phyloP scores from a whole-genome alignment of 2,329 filamentous ascomycete species.

The Clonostachys rhizophaga region DNA sequence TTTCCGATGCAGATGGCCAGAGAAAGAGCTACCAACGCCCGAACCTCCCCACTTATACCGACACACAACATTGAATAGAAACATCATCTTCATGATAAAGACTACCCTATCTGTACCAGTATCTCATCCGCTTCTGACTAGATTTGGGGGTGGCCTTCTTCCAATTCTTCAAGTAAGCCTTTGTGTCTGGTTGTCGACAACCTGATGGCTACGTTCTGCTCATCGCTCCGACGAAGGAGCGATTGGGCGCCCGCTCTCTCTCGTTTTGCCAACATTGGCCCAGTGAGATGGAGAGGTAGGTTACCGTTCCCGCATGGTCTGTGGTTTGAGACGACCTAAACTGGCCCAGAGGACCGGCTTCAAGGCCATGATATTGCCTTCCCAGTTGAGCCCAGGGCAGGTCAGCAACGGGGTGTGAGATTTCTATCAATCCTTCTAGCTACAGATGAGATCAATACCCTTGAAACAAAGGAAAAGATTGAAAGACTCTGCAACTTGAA shows the following conservation, averaged over 20 bases:
- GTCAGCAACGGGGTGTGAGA: background rate
- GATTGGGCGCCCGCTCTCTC: constrained; percentile 25
- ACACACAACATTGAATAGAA: too few species aligned
- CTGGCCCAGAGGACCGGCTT: constrained; percentile 31
- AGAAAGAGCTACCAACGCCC: too few species aligned
- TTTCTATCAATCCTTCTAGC: constrained; percentile 36
- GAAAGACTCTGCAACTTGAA: constrained; percentile 34
- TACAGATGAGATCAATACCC: constrained; percentile 23
- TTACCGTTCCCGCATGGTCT: constrained; percentile 13
- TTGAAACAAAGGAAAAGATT: constrained; percentile 22
- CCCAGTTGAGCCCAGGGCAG: constrained; percentile 11
- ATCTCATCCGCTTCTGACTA: too few species aligned
- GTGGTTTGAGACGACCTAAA: constrained; percentile 9
- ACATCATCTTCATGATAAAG: too few species aligned
- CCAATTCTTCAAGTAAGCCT: too few species aligned
- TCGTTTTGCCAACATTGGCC: constrained; percentile 8
- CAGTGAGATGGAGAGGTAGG: background rate
- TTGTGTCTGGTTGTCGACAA: too few species aligned
- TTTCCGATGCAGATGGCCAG: too few species aligned
- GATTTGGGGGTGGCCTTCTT: too few species aligned
- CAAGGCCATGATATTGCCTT: constrained; percentile 40
- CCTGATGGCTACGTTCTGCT: constrained; percentile 24
- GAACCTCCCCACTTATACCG: too few species aligned
- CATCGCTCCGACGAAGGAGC: constrained; percentile 26
- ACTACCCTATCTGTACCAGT: too few species aligned